Percentiles rank a stretch among this genome's conserved stretches.
phyloP scores from a whole-genome alignment of 2,329 filamentous ascomycete genomes.

The Xylogone sp. region DNA sequence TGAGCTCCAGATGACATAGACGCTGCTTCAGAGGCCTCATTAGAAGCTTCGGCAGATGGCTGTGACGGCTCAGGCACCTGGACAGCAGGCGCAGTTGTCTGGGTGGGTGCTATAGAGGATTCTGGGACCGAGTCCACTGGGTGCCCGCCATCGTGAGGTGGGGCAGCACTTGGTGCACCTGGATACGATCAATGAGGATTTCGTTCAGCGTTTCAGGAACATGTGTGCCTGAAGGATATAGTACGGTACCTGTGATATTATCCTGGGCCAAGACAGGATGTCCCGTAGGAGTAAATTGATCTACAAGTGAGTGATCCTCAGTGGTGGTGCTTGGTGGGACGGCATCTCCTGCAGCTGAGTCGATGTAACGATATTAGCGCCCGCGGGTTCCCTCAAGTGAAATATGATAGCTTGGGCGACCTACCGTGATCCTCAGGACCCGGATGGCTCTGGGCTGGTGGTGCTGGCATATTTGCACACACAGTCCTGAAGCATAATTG shows the following conservation, averaged over 20 bases:
- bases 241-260: neutral
- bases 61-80: neutral
- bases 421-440: too few relatives aligned
- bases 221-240: too few relatives aligned
- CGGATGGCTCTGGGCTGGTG: too few relatives aligned
- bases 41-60: slow-evolving; percentile 8
- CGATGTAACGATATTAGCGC: neutral
- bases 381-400: too few relatives aligned
- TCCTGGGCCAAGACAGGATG: neutral
- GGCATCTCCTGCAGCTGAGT: neutral
- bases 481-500: too few relatives aligned
- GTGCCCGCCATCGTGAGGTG: neutral
- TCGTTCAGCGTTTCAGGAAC: too few relatives aligned
- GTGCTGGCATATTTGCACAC: too few relatives aligned
- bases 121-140: neutral
- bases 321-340: neutral
- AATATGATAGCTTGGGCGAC: too few relatives aligned
- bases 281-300: neutral
- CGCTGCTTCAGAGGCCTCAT: slow-evolving; percentile 9
- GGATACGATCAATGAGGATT: neutral
- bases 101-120: too few relatives aligned
- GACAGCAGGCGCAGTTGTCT: too few relatives aligned
- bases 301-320: neutral
- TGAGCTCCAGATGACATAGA: neutral
- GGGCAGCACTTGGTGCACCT: neutral